A percentile compares a stretch with the other conserved stretches of the same genome.
These are phyloP conservation scores for Babesia divergens DNA, from an alignment of 169 alveolate species.

Conservation along the genomic window DNA sequence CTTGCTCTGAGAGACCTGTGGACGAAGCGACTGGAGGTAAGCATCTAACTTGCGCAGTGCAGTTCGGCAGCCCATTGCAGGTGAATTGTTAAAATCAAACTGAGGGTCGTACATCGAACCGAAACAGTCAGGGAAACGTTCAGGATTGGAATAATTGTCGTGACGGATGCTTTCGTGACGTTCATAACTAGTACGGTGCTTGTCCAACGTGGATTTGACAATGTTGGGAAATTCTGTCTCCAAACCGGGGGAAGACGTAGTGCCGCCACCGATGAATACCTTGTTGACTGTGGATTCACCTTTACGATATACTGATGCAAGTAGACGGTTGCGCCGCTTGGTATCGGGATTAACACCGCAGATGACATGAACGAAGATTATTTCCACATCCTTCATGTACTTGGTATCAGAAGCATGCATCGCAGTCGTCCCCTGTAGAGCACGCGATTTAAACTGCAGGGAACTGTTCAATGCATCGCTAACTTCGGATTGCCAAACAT, in stretches of 20 bases:
- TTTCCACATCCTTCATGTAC: constrained; percentile 61
- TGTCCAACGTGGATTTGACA: constrained; percentile 53
- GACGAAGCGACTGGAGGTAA: constrained; percentile 53
- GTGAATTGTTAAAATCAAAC: constrained; percentile 36
- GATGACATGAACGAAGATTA: constrained; percentile 56
- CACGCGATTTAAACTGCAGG: constrained; percentile 25
- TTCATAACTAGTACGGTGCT: constrained; percentile 52
- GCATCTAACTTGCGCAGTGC: constrained; percentile 61
- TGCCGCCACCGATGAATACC: constrained; percentile 48
- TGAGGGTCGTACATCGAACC: constrained; percentile 37
- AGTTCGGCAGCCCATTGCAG: constrained; percentile 54
- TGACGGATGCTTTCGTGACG: constrained; percentile 52
- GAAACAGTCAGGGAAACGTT: constrained; percentile 62
- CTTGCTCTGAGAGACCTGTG: constrained; percentile 63
- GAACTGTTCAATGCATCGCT: constrained; percentile 8
- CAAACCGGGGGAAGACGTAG: constrained; percentile 37
- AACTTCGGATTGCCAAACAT: not conserved
- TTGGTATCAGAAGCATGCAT: constrained; percentile 37
- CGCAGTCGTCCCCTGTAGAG: constrained; percentile 28
- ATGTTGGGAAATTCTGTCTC: constrained; percentile 61
- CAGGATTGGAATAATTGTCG: constrained; percentile 62
- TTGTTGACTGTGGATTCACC: constrained; percentile 29
- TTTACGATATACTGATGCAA: constrained; percentile 48
- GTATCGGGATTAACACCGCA: constrained; percentile 52
- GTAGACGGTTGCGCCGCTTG: constrained; percentile 22